phyloP scores from a whole-genome alignment of 305 asterid genomes.

The Ajuga reptans region DNA sequence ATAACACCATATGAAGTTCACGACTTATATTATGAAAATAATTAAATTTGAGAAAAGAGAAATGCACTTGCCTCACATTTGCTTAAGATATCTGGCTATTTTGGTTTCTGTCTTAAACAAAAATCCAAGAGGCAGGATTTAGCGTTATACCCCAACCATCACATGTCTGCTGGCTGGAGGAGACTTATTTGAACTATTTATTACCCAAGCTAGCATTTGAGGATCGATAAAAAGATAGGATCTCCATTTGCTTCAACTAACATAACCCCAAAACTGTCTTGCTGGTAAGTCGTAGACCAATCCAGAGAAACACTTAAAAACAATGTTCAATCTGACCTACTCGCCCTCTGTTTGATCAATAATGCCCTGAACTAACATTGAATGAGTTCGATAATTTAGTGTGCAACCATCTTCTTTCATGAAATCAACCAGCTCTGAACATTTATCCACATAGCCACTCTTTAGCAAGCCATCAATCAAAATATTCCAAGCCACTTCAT shows the following conservation, averaged over 20 bases:
- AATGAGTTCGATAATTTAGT: slow-evolving; percentile 46
- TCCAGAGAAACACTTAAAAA: neutral
- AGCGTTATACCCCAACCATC: neutral
- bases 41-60: neutral
- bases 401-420: slow-evolving; percentile 60
- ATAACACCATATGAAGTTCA: no score
- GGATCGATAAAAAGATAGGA: no score
- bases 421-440: slow-evolving; percentile 47
- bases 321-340: neutral
- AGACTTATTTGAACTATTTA: no score
- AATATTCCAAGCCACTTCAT: slow-evolving; percentile 74
- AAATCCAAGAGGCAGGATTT: neutral
- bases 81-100: no score
- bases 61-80: slow-evolving; percentile 14
- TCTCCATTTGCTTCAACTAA: neutral
- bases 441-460: slow-evolving; percentile 43
- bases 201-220: no score
- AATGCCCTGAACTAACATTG: slow-evolving; percentile 54
- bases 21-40: neutral
- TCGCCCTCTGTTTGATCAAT: slow-evolving; percentile 25
- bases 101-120: neutral
- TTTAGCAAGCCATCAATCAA: slow-evolving; percentile 66
- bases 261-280: neutral
- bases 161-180: no score
- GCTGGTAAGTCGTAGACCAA: neutral